Base-by-base conservation (phyloP, 2,329 filamentous ascomycete genomes). In the Neofusicoccum parvum region DNA sequence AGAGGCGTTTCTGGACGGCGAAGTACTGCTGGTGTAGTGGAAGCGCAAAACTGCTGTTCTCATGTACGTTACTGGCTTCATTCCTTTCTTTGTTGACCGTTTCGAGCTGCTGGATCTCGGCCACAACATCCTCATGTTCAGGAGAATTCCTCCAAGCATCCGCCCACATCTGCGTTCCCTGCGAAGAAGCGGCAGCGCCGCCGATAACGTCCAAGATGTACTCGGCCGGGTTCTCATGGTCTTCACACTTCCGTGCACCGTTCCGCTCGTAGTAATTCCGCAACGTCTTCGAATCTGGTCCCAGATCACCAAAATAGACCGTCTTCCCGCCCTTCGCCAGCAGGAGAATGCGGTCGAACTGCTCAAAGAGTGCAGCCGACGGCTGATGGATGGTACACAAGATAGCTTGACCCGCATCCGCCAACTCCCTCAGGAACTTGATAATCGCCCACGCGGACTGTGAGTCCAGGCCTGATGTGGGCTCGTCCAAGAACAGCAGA, bases 181-280 rank as follows among this genome's bases (percentile, higher is more conserved):
- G 75, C 1, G 80, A 80, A 9, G 79, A 76, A 75, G 65, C 76
- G 72, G 64, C 73, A 14, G 58, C 58, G 23, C 34, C 45, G 9
- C 32, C 70, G 11, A 76, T 74, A 46, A 82, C 80, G 20, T 92
- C 82, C 87, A 92, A 34, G 10, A 20, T 20, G 23, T 49, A 53
- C 76, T 92, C 90, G 1, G 90, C 90, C 0, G 90, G 90, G 70
- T 92, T 92, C 68, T 90, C 89, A 0, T 87, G 82, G 2, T 83
- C 76, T 9, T 80, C 82, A 65, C 90, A 90, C 54, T 79, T 77
- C 3, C 85, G 80, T 1, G 86, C 88, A 5, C 90, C 90, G 65
- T 90, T 85, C 10, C 76, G 71, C 72, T 89, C 86, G 66, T 94
- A 93, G 74, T 83, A 82, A 45, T 79, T 70, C 2, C 80, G 70